Conservation (phyloP, 305 asterid species). For the Withania somnifera region DNA sequence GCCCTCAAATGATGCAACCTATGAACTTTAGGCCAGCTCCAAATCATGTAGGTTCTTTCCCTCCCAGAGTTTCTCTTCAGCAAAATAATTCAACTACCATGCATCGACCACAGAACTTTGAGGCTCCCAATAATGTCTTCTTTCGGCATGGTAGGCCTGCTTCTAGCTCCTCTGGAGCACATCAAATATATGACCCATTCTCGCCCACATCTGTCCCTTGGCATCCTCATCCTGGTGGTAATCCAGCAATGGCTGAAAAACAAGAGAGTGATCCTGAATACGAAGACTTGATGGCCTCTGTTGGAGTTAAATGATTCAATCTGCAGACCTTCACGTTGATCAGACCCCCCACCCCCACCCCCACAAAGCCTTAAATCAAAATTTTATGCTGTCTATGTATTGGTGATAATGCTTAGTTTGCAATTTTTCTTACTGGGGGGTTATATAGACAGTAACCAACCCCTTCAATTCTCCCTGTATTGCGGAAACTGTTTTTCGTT, state of each 20-base stretch:
- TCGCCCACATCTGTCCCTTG: constrained; percentile 47
- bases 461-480: not conserved
- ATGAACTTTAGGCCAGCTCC: constrained; percentile 42
- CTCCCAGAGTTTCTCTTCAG: constrained; percentile 45
- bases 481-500: not conserved
- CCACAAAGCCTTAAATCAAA: not conserved
- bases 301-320: constrained; percentile 52
- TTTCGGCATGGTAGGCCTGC: constrained; percentile 29
- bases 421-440: not conserved
- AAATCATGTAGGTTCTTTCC: constrained; percentile 35
- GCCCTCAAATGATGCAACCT: constrained; percentile 40
- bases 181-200: constrained; percentile 75
- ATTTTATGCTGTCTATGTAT: not conserved
- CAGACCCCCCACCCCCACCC: too few relatives aligned
- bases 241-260: constrained; percentile 27
- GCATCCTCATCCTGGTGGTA: constrained; percentile 35
- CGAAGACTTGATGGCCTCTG: constrained; percentile 85
- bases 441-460: not conserved
- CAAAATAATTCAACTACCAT: constrained; percentile 33
- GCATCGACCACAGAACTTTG: constrained; percentile 33
- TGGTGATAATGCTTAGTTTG: not conserved
- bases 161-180: constrained; percentile 33
- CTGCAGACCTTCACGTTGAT: not conserved
- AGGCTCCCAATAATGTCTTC: constrained; percentile 20
- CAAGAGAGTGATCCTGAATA: constrained; percentile 65